These are phyloP conservation scores for Puccinia triticina DNA, from an alignment of 1,284 basidiomycete genomes.

Conservation along the genomic window DNA sequence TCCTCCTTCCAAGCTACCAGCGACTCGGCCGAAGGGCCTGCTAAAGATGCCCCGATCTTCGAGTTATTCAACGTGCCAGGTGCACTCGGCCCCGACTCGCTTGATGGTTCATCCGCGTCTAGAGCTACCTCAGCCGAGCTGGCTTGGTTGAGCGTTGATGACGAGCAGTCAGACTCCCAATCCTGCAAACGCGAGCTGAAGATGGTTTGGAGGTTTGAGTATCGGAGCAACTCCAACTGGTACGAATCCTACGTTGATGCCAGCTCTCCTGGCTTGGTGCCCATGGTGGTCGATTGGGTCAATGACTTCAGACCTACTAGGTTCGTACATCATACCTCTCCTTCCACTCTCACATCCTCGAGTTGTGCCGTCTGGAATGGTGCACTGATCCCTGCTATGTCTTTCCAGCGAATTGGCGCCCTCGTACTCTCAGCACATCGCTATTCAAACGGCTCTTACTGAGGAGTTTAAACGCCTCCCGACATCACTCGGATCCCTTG, in stretches of 20 bases:
- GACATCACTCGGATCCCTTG: slow-evolving; percentile 23
- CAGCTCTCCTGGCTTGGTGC: slow-evolving; percentile 50
- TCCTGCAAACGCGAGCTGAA: slow-evolving; percentile 43
- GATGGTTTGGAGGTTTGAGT: slow-evolving; percentile 57
- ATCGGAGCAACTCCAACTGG: slow-evolving; percentile 55
- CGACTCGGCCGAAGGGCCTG: not conserved
- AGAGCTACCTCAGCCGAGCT: slow-evolving; percentile 36
- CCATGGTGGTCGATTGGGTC: slow-evolving; percentile 57
- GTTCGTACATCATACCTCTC: slow-evolving; percentile 8
- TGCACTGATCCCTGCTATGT: not conserved
- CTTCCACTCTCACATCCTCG: slow-evolving; percentile 53
- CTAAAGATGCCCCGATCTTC: not conserved
- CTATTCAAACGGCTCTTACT: not conserved
- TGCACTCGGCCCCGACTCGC: not conserved
- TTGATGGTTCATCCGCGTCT: not conserved
- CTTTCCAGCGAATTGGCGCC: slow-evolving; percentile 24
- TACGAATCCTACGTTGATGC: slow-evolving; percentile 57
- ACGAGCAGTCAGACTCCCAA: not conserved
- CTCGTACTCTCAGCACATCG: slow-evolving; percentile 34
- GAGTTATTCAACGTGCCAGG: slow-evolving; percentile 42
- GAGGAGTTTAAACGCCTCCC: not conserved
- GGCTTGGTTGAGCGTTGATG: slow-evolving; percentile 42
- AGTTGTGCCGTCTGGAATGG: slow-evolving; percentile 52
- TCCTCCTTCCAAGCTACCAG: not conserved
- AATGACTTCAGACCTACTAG: slow-evolving; percentile 57